Percentiles rank a stretch among this genome's conserved stretches.
phyloP scores from a whole-genome alignment of 306 rosid species.

The Begonia masoniana region DNA sequence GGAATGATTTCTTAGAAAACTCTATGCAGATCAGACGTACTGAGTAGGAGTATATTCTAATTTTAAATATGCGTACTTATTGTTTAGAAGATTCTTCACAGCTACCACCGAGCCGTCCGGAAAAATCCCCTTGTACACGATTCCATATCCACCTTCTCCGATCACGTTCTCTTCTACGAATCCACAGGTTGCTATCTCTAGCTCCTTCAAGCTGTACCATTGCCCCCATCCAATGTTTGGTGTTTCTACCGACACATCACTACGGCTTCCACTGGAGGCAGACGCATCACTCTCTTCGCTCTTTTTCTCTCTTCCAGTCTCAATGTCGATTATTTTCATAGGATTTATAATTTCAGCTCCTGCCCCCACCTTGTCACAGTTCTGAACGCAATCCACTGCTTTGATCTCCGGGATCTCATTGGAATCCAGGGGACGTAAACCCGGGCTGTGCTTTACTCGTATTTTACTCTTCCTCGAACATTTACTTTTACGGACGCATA shows the following conservation, averaged over 20 bases:
- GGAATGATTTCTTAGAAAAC: too few relatives aligned
- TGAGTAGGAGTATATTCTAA: too few relatives aligned
- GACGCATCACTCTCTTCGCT: conserved; percentile 41
- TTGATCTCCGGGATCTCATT: conserved; percentile 71
- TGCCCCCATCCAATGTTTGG: conserved; percentile 86
- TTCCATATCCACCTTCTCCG: conserved; percentile 95
- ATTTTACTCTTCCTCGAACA: conserved; percentile 21
- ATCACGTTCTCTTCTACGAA: conserved; percentile 60
- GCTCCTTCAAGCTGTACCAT: conserved; percentile 74
- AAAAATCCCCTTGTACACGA: conserved; percentile 64
- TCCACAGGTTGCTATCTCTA: conserved; percentile 61
- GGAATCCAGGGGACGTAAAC: conserved; percentile 57
- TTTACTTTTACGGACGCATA: conserved; percentile 36
- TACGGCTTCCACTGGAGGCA: conserved; percentile 17
- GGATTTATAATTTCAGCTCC: conserved; percentile 18
- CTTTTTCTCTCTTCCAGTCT: conserved; percentile 8
- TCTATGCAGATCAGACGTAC: too few relatives aligned
- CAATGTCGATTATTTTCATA: conserved; percentile 26
- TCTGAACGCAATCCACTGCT: conserved; percentile 18
- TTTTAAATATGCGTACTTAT: conserved; percentile 45
- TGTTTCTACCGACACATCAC: conserved; percentile 35
- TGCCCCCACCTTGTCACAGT: conserved; percentile 14
- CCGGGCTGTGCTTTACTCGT: conserved; percentile 64
- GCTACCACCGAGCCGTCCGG: conserved; percentile 75
- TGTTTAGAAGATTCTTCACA: conserved; percentile 87